These are phyloP conservation scores for Paramecium biaurelia DNA, from an alignment of 73 alveolate species.

Conservation along the genomic window DNA sequence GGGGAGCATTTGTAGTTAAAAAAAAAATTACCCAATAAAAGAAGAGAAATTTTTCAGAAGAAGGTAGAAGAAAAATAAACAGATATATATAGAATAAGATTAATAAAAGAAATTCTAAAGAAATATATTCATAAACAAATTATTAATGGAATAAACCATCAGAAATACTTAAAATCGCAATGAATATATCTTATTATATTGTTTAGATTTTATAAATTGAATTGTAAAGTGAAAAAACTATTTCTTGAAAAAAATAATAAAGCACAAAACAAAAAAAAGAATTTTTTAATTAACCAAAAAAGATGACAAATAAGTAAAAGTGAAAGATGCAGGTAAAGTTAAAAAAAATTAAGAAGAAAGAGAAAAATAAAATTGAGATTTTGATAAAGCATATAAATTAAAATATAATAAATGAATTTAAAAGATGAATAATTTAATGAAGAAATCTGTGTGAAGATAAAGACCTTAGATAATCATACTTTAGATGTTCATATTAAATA, in stretches of 20 bases:
- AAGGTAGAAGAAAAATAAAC: background rate
- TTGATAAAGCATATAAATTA: slow-evolving; percentile 37
- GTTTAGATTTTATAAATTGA: background rate
- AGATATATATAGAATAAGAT: background rate
- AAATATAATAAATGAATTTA: slow-evolving; percentile 2
- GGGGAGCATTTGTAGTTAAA: too few species aligned
- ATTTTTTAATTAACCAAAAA: background rate
- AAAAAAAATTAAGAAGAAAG: background rate
- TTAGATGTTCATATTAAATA: background rate
- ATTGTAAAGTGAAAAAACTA: background rate
- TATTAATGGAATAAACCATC: background rate
- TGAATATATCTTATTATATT: background rate
- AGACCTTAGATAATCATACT: slow-evolving; percentile 7
- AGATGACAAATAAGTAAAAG: background rate
- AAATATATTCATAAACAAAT: background rate
- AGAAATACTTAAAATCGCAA: background rate
- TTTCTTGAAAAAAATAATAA: background rate
- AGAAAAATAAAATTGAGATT: background rate
- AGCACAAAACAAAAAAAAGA: background rate
- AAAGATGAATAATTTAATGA: slow-evolving; percentile 16
- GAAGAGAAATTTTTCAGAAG: background rate
- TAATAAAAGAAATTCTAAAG: background rate
- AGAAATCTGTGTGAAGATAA: slow-evolving; percentile 4
- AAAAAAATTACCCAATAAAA: background rate
- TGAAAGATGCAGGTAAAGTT: slow-evolving; percentile 16